Base-by-base conservation (phyloP, 306 rosid species). In the Prunus dulcis region DNA sequence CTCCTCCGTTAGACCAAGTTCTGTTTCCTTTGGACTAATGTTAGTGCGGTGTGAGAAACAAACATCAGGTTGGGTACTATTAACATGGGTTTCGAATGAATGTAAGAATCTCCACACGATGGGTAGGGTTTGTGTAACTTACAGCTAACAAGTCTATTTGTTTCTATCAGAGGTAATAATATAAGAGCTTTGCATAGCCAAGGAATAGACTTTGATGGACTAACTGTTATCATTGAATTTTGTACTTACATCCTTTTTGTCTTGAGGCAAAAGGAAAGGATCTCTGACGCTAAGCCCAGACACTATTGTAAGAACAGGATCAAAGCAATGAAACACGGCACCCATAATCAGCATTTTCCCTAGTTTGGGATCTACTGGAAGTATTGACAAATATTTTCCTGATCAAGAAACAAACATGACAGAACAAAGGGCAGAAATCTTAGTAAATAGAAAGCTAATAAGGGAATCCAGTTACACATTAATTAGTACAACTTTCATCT, bases 271-370 rank as follows among this genome's bases (percentile, higher is more conserved):
- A 82, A 95, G 90, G 75, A 95, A 95, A 46, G 98, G 98, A 87
- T 95, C 98, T 82, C 97, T 88, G 75, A 95, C 98, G 82, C 98
- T 95, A 61, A 95, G 91, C 49, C 97, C 97, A 18, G 98, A 87
- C 75, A 88, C 98, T 77, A 89, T 74, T 60, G 98, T 95, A 75
- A 95, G 98, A 88, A 95, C 86, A 79, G 98, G 97, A 88, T 95
- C 98, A 86, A 95, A 95, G 90, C 98, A 95, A 62, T 87, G 90
- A 80, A 92, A 92, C 77, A 92, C 83, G 80, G 97, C 93, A 63
- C 98, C 98, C 98, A 95, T 92, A 41, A 92, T 74, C 81, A 95
- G 85, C 98, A 95, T 92, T 90, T 95, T 95, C 50, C 98, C 98
- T 53, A 92, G 90, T 84, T 95, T 95, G 73, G 98, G 98, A 70